phyloP scores from a whole-genome alignment of 2,329 filamentous ascomycete species.

The Cytospora mali region DNA sequence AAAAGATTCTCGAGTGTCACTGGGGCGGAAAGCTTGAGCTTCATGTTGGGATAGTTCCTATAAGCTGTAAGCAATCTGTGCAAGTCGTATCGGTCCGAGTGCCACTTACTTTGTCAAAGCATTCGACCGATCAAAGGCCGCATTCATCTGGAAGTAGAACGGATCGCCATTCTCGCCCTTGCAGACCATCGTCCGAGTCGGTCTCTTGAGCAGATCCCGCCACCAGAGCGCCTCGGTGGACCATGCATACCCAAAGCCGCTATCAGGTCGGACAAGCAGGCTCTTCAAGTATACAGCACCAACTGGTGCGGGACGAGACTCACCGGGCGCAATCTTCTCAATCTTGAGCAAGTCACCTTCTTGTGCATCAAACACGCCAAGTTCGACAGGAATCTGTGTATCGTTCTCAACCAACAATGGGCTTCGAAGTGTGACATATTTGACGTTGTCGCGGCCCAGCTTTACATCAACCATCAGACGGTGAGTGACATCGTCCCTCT shows the following conservation, averaged over 20 bases:
- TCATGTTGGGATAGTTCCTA: constrained; percentile 91
- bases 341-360: constrained; percentile 94
- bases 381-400: constrained; percentile 92
- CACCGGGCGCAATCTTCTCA: constrained; percentile 93
- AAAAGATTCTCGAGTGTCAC: constrained; percentile 93
- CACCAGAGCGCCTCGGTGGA: constrained; percentile 88
- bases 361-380: constrained; percentile 85
- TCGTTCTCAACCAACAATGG: constrained; percentile 93
- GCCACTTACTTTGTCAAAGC: constrained; percentile 70
- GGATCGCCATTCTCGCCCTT: constrained; percentile 83
- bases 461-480: constrained; percentile 89
- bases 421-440: constrained; percentile 94
- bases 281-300: constrained; percentile 90
- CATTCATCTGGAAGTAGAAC: constrained; percentile 96
- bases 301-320: constrained; percentile 85
- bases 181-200: constrained; percentile 86
- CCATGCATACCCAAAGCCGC: constrained; percentile 96
- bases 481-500: constrained; percentile 82
- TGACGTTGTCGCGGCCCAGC: constrained; percentile 92
- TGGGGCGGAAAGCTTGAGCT: constrained; percentile 85
- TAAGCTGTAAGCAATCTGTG: constrained; percentile 37
- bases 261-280: constrained; percentile 84
- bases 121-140: constrained; percentile 80
- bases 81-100: background rate
- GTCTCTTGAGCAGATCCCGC: constrained; percentile 84